These are phyloP conservation scores for Herpetomonas tarakana DNA, from an alignment of 208 protist species.

Conservation along the genomic window DNA sequence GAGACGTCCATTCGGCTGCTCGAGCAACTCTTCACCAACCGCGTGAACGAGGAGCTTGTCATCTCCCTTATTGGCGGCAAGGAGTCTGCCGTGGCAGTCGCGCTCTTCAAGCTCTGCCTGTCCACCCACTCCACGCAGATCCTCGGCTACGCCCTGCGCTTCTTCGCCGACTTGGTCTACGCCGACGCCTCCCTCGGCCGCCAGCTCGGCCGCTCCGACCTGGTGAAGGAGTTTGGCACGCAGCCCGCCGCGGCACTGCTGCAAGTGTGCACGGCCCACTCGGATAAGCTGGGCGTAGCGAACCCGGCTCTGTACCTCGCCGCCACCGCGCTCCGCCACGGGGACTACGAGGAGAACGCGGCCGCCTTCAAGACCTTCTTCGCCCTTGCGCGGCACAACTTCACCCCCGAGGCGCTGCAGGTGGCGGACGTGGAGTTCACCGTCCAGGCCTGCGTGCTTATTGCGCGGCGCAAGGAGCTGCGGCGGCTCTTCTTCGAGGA, in stretches of 20 bases:
- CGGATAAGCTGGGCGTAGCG: conserved; percentile 36
- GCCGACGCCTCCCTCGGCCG: conserved; percentile 32
- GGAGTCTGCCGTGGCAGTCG: conserved; percentile 44
- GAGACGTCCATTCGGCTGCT: conserved; percentile 53
- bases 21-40: conserved; percentile 78
- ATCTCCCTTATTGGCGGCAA: conserved; percentile 51
- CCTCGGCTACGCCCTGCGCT: conserved; percentile 70
- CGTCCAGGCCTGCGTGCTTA: conserved; percentile 73
- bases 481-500: conserved; percentile 73
- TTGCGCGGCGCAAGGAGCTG: conserved; percentile 69
- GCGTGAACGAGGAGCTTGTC: conserved; percentile 48
- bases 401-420: conserved; percentile 57
- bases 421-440: conserved; percentile 62
- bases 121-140: conserved; percentile 38
- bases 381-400: conserved; percentile 31
- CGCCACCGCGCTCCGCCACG: conserved; percentile 66
- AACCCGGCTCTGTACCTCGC: conserved; percentile 79
- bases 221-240: conserved; percentile 41
- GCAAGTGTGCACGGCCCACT: conserved; percentile 35
- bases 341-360: conserved; percentile 37
- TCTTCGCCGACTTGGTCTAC: conserved; percentile 73
- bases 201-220: conserved; percentile 43
- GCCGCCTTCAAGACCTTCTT: conserved; percentile 65
- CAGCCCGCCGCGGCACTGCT: conserved; percentile 53
- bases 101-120: conserved; percentile 53